phyloP scores from a whole-genome alignment of 306 rosid genomes.

The Canavalia ensiformis region DNA sequence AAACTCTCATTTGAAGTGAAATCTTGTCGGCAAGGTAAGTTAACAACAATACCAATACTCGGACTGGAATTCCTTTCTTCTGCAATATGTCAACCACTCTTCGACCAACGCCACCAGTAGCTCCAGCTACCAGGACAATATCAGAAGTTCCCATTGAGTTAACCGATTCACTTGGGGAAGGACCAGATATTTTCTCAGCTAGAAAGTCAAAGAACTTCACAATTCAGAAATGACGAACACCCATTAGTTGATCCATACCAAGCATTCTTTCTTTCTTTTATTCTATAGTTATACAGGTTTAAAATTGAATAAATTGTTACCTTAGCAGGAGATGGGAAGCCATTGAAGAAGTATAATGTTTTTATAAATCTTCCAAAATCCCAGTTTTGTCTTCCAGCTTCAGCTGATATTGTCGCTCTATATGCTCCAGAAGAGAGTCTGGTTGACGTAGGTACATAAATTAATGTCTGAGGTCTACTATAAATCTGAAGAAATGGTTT shows the following conservation, averaged over 20 bases:
- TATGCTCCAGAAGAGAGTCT: constrained; percentile 51
- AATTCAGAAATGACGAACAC: constrained; percentile 57
- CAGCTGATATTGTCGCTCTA: constrained; percentile 62
- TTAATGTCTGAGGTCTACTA: constrained; percentile 54
- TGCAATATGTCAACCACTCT: constrained; percentile 80
- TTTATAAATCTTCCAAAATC: constrained; percentile 83
- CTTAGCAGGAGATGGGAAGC: constrained; percentile 89
- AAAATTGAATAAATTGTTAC: constrained; percentile 50
- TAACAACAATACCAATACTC: constrained; percentile 74
- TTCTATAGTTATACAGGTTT: neutral
- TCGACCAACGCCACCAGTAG: constrained; percentile 97
- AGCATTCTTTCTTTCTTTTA: neutral
- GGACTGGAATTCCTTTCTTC: constrained; percentile 84
- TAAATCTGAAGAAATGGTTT: constrained; percentile 79
- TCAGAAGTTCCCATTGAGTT: constrained; percentile 78
- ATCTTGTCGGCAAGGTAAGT: constrained; percentile 36
- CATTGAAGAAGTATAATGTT: constrained; percentile 83
- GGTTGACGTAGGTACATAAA: constrained; percentile 48
- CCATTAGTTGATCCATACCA: constrained; percentile 58
- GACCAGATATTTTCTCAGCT: constrained; percentile 67
- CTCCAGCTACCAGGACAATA: constrained; percentile 90
- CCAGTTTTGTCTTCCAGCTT: constrained; percentile 75
- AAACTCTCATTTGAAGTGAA: constrained; percentile 1
- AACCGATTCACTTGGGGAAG: constrained; percentile 66
- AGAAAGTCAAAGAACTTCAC: constrained; percentile 85